These are phyloP conservation scores for Salix arbutifolia DNA, from an alignment of 345 rosid species.

Conservation along the genomic window DNA sequence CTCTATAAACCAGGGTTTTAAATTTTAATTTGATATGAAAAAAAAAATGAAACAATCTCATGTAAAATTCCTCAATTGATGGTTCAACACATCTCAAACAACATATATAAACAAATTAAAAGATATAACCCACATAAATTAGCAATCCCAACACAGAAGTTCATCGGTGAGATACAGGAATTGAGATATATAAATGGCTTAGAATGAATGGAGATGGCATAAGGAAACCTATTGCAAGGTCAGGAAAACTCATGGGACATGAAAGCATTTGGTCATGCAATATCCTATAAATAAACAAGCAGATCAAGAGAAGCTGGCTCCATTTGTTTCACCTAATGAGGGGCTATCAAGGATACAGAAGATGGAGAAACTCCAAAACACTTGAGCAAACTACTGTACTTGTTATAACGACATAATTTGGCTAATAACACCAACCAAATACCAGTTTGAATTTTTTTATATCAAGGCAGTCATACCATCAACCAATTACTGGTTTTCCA, in stretches of 20 bases:
- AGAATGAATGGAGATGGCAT: neutral
- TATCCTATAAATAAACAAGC: neutral
- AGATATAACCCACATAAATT: neutral
- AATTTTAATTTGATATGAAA: neutral
- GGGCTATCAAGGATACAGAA: neutral
- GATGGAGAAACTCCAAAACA: neutral
- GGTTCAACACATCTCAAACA: neutral
- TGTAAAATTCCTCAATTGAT: neutral
- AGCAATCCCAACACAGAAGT: neutral
- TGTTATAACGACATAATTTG: neutral
- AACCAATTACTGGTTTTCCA: neutral
- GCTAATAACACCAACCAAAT: neutral
- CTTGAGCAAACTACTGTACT: neutral
- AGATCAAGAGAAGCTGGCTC: neutral
- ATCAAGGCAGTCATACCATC: neutral
- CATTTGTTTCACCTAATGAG: neutral
- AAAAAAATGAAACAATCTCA: neutral
- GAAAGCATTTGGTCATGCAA: neutral
- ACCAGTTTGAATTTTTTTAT: neutral
- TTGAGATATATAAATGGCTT: neutral
- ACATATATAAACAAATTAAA: neutral
- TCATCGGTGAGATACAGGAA: neutral
- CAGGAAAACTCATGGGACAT: neutral
- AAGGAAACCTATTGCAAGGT: neutral
- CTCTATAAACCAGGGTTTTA: neutral